A percentile compares a stretch with the other conserved stretches of the same genome.
phyloP scores from a whole-genome alignment of 1,284 basidiomycete species.

The Abortiporus biennis region DNA sequence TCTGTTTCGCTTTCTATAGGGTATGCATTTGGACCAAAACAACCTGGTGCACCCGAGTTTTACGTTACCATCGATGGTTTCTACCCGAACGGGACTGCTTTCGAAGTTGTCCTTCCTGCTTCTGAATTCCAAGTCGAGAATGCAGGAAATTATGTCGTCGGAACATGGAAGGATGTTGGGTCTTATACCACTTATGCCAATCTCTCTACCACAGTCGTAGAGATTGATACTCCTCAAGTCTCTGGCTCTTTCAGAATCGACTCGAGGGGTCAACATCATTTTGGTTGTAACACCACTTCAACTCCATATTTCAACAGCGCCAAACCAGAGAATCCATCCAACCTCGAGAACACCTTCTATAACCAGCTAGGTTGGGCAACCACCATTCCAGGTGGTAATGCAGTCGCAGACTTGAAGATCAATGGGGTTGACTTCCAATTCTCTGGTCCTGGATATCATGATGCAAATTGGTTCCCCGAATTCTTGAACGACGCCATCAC shows the following conservation, averaged over 20 bases:
- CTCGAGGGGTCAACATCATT: constrained; percentile 14
- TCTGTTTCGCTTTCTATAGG: constrained; percentile 10
- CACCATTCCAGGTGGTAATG: constrained; percentile 18
- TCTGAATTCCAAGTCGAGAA: constrained; percentile 14
- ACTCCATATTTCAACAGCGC: constrained; percentile 16
- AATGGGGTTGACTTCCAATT: constrained; percentile 16
- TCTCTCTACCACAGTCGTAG: constrained; percentile 14
- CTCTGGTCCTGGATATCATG: constrained; percentile 22
- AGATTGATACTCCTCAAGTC: constrained; percentile 9
- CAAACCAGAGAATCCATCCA: constrained; percentile 9
- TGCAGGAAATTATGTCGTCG: constrained; percentile 12
- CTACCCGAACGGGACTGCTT: constrained; percentile 19
- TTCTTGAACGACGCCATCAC: constrained; percentile 17
- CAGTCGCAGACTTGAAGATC: constrained; percentile 17
- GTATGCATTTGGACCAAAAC: constrained; percentile 13
- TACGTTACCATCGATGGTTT: constrained; percentile 19
- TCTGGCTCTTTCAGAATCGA: constrained; percentile 14
- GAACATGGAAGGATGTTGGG: constrained; percentile 17
- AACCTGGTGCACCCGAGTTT: constrained; percentile 16
- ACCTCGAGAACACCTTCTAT: constrained; percentile 17
- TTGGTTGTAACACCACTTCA: constrained; percentile 18
- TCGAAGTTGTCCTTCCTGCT: constrained; percentile 15
- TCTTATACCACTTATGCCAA: constrained; percentile 15
- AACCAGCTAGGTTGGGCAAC: constrained; percentile 21
- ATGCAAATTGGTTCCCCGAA: constrained; percentile 20